Base-by-base conservation (phyloP, 169 alveolate genomes). In the Ichthyophthirius multifiliis region DNA sequence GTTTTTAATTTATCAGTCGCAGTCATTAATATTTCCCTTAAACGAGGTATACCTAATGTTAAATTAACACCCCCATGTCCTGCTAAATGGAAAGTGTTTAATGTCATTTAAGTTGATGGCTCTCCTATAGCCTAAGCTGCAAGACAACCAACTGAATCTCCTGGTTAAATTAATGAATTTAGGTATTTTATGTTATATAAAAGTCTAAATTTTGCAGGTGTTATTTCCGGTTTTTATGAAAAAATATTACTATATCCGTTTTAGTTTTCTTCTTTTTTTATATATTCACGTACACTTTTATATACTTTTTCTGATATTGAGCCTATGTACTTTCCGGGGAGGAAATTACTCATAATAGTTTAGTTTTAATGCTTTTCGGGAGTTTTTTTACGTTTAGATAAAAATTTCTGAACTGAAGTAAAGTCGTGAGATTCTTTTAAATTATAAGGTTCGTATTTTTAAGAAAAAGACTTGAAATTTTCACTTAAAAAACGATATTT, bases 41-140 rank as follows among this genome's bases (percentile, higher is more conserved):
- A 91, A 80, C 99, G 95, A 15, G 99, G 99, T 45, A 99, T 98
- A 83, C 99, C 99, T 84, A 99, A 90, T 4, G 99, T 99, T 43
- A 99, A 99, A 91, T 99, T 99, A 31, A 98, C 99, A 12, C 99
- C 99, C 15, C 99, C 99, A 83, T 97, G 99, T 1, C 99, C 99
- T 3, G 99, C 99, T 86, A 99, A 94, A 95, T 99, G 99, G 96
- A 99, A 99, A 27, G 99, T 99, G 90, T 99, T 99, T 67, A 99
- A 89, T 7, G 99, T 99, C 99, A 99, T 98, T 89, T 99, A 99
- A 23, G 99, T 99, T 32, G 99, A 98, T 0, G 99, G 99, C 79
- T 99, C 99, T 31, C 99, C 99, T 43, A 99, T 97, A 34, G 98
- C 82, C 84, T 48, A 91, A 90, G 99, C 99, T 1, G 99, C 99